A percentile compares a stretch with the other conserved stretches of the same genome.
Evolutionary conservation across 257 asterid genomes (phyloP).

Genomic region (Solanum virginianum): DNA sequence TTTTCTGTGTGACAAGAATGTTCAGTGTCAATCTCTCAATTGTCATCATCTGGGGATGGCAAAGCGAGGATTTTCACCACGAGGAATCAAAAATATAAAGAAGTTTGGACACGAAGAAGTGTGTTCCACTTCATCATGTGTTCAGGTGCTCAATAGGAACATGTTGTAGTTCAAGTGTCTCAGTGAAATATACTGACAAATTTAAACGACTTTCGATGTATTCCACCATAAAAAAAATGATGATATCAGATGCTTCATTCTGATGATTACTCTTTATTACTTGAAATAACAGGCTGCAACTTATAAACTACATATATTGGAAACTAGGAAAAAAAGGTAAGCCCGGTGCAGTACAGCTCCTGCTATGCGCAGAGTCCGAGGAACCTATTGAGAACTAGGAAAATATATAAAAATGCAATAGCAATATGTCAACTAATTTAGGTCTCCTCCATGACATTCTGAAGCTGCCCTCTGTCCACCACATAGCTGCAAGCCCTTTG

Average conservation of each 20-base stretch:
- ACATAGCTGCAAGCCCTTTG: constrained; percentile 5
- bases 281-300: neutral
- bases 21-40: neutral
- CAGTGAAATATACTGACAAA: neutral
- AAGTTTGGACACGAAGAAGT: neutral
- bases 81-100: neutral
- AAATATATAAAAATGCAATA: neutral
- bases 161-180: neutral
- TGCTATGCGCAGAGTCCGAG: too few species aligned
- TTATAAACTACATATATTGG: neutral
- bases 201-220: neutral
- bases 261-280: neutral
- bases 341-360: too few species aligned
- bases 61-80: neutral
- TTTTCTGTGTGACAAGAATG: neutral
- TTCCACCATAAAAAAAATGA: neutral
- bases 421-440: neutral
- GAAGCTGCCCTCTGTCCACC: constrained; percentile 32
- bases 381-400: neutral
- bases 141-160: neutral
- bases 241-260: neutral
- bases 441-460: constrained; percentile 14
- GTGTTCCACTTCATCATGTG: neutral
- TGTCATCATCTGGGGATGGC: neutral
- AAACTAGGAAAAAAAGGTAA: neutral